Base-by-base conservation (phyloP, 495 filamentous ascomycete genomes). In the Viridothelium virens region DNA sequence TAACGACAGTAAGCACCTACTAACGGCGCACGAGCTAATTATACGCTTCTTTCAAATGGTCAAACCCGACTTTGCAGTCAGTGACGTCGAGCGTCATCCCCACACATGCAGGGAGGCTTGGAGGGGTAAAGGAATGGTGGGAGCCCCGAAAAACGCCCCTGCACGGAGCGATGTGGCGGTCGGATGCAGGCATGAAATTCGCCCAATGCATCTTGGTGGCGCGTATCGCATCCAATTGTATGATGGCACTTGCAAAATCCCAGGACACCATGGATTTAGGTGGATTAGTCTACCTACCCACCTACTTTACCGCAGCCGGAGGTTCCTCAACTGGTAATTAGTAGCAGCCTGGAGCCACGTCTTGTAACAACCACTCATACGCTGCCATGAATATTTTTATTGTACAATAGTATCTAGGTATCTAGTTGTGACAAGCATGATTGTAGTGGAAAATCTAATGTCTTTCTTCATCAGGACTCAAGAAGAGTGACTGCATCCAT, bases 1-100 rank as follows among this genome's bases (percentile, higher is more conserved):
- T 59, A 59, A 25, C 53, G 31, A 59, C 53, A 59, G 53, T 33
- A 36, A 36, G 53, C 53, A 18, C 53, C 53, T 36, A 7, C 31
- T 7, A 7, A 3, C 18, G 53, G 53, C 53, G 31, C 31, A 10
- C 33, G 5, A 14, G 53, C 31, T 59, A 34, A 59, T 59, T 59
- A 59, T 59, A 59, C 3, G 18, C 10, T 59, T 34, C 18, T 59
- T 3, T 14, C 31, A 36, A 59, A 34, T 36, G 53, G 31, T 59
- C 11, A 18, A 59, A 7, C 53, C 48, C 25, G 25, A 25, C 25
- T 25, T 25, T 53, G 18, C 11, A 59, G 6, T 9, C 53, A 34
- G 53, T 59, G 53, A 59, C 53, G 53, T 59, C 53, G 53, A 36
- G 33, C 53, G 31, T 59, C 53, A 59, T 59, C 53, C 53, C 53